Conservation (phyloP, 768 basidiomycete genomes). For the Tubosaeta brunneosetosa region DNA sequence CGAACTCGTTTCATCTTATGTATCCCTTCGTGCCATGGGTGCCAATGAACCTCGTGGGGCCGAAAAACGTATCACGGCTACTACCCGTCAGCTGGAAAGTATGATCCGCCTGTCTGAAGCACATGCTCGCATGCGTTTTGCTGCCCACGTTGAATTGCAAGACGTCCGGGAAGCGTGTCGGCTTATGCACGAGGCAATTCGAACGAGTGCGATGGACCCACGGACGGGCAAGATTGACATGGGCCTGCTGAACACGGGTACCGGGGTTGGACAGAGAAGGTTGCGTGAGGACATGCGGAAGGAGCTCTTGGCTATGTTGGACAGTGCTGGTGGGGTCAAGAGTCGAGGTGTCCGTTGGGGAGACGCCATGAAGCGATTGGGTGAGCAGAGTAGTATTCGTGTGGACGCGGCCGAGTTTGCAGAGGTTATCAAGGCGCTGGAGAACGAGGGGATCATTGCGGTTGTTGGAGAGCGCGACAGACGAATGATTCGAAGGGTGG, state of each 20-base stretch:
- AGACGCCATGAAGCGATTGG: conserved; percentile 74
- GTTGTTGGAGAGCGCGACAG: conserved; percentile 84
- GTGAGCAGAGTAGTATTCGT: conserved; percentile 78
- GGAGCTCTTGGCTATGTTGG: conserved; percentile 68
- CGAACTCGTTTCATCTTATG: conserved; percentile 85
- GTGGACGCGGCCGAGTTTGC: conserved; percentile 78
- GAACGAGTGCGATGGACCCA: conserved; percentile 93
- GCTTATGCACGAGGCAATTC: conserved; percentile 95
- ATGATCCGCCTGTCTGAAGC: conserved; percentile 96
- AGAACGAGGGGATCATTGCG: conserved; percentile 83
- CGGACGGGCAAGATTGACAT: conserved; percentile 97
- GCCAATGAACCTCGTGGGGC: conserved; percentile 74
- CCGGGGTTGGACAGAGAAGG: conserved; percentile 80
- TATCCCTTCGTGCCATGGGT: conserved; percentile 90
- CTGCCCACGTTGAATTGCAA: conserved; percentile 73
- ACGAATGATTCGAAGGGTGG: conserved; percentile 71
- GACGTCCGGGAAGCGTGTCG: conserved; percentile 91
- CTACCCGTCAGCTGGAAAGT: conserved; percentile 93
- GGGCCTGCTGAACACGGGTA: conserved; percentile 91
- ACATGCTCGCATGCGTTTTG: conserved; percentile 94
- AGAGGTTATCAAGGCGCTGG: conserved; percentile 70
- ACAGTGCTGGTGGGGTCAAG: conserved; percentile 44
- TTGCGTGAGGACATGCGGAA: conserved; percentile 86
- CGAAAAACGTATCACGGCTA: conserved; percentile 96
- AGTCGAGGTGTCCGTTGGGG: conserved; percentile 69